Percentiles rank a stretch among this genome's conserved stretches.
Evolutionary conservation across 495 filamentous ascomycete genomes (phyloP).

Genomic region (Corynascus novoguineensis): DNA sequence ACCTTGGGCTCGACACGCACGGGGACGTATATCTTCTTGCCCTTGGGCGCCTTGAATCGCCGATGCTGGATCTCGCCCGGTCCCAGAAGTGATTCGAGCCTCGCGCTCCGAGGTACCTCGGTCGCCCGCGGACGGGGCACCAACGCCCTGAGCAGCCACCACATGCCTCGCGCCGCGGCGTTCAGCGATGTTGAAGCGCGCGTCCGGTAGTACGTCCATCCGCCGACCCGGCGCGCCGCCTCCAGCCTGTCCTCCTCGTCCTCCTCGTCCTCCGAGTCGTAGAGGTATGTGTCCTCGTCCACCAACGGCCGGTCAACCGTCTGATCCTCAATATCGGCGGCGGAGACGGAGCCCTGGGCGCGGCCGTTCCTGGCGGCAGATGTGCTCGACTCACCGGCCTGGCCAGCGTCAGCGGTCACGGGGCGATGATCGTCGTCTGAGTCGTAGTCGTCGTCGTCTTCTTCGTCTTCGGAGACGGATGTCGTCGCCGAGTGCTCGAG

Average conservation of each 20-base stretch:
- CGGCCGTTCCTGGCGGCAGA: conserved; percentile 37
- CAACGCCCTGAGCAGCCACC: conserved; percentile 44
- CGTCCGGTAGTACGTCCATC: conserved; percentile 61
- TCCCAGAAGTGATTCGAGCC: conserved; percentile 43
- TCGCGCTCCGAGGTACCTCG: conserved; percentile 49
- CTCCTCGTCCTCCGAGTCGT: conserved; percentile 86
- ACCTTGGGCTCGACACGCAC: conserved; percentile 96
- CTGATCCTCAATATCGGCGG: conserved; percentile 45
- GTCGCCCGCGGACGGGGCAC: conserved; percentile 59
- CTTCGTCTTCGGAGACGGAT: conserved; percentile 71
- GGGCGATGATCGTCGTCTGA: conserved; percentile 49
- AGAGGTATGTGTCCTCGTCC: conserved; percentile 74
- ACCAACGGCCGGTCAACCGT: conserved; percentile 42
- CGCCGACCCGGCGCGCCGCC: conserved; percentile 65
- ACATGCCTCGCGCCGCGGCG: conserved; percentile 33
- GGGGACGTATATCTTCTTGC: conserved; percentile 90
- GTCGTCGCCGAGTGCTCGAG: conserved; percentile 65
- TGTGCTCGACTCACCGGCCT: conserved; percentile 33
- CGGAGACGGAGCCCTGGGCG: conserved; percentile 24
- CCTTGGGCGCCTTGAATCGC: conserved; percentile 80
- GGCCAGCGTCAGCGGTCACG: conserved; percentile 5
- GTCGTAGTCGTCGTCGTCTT: conserved; percentile 46
- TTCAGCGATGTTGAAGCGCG: conserved; percentile 36
- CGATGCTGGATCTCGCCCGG: conserved; percentile 50
- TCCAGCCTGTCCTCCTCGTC: conserved; percentile 59